Evolutionary conservation across 73 alveolate species (phyloP).

Genomic region (Effrenium voratum): DNA sequence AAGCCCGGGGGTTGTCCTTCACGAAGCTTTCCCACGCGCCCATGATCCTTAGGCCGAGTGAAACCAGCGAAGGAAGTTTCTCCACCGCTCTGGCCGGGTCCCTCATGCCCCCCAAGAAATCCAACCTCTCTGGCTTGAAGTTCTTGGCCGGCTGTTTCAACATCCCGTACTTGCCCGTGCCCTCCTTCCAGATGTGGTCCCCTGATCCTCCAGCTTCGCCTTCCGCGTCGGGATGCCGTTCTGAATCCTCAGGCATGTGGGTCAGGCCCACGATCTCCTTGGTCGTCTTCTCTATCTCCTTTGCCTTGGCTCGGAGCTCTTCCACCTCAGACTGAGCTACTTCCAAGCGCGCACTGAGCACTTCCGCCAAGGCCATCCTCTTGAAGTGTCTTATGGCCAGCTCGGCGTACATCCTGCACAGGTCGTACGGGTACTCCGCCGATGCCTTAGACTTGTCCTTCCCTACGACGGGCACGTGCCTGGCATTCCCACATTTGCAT

Average conservation of each 20-base stretch:
- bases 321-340: background rate
- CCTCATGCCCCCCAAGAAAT: background rate
- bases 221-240: too few species aligned
- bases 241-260: too few species aligned
- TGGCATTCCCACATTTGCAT: background rate
- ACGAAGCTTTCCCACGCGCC: background rate
- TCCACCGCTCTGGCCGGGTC: background rate
- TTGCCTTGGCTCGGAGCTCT: background rate
- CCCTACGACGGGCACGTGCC: background rate
- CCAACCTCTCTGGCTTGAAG: background rate
- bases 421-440: background rate
- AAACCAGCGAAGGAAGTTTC: background rate
- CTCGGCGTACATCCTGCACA: background rate
- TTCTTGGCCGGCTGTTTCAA: background rate
- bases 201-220: background rate
- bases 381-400: background rate
- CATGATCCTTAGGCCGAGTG: background rate
- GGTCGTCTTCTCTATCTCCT: background rate
- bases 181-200: background rate
- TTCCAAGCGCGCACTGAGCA: background rate
- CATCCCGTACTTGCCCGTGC: background rate
- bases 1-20: background rate
- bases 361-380: background rate
- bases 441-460: background rate
- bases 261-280: background rate